Evolutionary conservation across 176 grass and related monocot species (phyloP), one percentile per base, ranked within the genome.

Genomic region (Aegilops bicornis): DNA sequence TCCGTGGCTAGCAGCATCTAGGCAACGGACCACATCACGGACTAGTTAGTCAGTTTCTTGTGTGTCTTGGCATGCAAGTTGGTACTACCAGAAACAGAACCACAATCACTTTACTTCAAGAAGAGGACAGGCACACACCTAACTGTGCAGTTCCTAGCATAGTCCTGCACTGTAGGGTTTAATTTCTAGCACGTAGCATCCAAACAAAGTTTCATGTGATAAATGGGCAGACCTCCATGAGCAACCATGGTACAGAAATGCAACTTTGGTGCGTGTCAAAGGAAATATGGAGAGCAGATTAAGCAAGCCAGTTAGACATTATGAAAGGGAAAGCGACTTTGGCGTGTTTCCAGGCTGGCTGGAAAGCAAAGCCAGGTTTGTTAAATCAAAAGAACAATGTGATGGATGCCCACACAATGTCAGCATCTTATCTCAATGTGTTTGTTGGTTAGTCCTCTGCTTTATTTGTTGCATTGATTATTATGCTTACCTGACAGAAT

Each of bases 121-220:
- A 14, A 60, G 35, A 47, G 48, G 71, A 64, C n/a, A 36, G 10
- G 17, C 72, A 82, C 72, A 82, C 31, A 78, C 31, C 71, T 40
- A 86, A 61, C 56, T 42, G 3, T 64, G 72, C 83, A 31, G 31
- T 70, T 89, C 5, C 69, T n/a, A 50, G 73, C 60, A 60, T 68
- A 64, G 45, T 31, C 23, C 23, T 73, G 52, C 50, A 20, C 10
- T 42, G 17, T 59, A 68, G 12, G 24, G 73, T 81, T 67, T n/a
- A 14, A 79, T 20, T 25, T 68, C 32, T 47, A 59, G 48, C 19
- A 54, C 60, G 20, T 69, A 52, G 23, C 39, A 74, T 54, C 23
- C 40, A 81, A 50, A 48, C 82, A 73, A 56, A 86, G 78, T 47
- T 89, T 62, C 78, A 69, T 82, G 77, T 89, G 45, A 58, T 29